Evolutionary conservation across 2,329 filamentous ascomycete species (phyloP).

Genomic region (Colletotrichum phormii): DNA sequence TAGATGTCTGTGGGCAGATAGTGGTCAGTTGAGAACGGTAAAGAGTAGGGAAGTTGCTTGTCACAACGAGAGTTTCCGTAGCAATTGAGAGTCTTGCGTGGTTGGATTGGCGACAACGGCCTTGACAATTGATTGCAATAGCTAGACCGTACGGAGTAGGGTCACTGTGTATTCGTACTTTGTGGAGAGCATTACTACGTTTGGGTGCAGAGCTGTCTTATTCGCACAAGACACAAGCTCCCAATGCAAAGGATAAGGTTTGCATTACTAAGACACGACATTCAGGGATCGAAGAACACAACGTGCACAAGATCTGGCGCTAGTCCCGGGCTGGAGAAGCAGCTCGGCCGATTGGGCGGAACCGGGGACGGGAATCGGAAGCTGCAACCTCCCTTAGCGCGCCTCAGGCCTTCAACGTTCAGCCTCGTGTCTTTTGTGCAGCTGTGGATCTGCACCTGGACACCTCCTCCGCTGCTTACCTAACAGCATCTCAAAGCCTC

Average conservation of each 20-base stretch:
- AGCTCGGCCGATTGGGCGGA: constrained; percentile 27
- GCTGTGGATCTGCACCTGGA: constrained; percentile 13
- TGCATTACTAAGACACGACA: constrained; percentile 36
- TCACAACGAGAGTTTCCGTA: not conserved
- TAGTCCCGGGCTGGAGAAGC: constrained; percentile 2
- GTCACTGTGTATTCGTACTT: not conserved
- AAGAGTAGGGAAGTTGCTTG: constrained; percentile 27
- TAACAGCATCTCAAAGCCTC: not conserved
- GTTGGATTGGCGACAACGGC: not conserved
- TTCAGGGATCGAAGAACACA: constrained; percentile 22
- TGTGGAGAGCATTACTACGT: not conserved
- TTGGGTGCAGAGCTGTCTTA: constrained; percentile 5
- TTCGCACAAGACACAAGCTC: constrained; percentile 17
- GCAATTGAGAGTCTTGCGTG: not conserved
- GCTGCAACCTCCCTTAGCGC: constrained; percentile 15
- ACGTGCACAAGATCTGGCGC: constrained; percentile 34
- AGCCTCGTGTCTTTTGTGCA: constrained; percentile 34
- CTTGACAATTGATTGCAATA: not conserved
- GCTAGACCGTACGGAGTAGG: not conserved
- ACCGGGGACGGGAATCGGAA: constrained; percentile 30
- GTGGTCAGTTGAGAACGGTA: not conserved
- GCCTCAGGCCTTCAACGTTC: not conserved
- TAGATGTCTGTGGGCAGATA: constrained; percentile 1
- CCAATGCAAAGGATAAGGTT: constrained; percentile 37
- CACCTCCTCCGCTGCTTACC: not conserved